Conservation (phyloP, 2,329 filamentous ascomycete species). For the Rhexocercosporidium sp. region DNA sequence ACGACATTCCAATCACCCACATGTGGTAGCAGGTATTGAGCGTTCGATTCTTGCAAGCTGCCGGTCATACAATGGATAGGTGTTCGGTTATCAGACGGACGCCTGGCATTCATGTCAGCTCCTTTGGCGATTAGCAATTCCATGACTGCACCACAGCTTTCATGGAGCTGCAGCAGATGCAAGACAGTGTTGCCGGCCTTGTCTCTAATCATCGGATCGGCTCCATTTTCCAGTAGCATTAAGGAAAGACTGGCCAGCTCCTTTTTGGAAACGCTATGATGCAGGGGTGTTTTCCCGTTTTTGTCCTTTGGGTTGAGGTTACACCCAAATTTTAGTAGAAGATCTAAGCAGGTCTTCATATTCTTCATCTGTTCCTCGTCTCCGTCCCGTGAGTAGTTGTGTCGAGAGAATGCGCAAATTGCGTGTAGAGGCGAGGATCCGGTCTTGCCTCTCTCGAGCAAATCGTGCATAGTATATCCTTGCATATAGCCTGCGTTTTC, state of each 20-base stretch:
- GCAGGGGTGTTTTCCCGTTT: slow-evolving; percentile 22
- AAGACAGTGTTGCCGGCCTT: slow-evolving; percentile 16
- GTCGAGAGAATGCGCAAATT: not conserved
- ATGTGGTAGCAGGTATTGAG: slow-evolving; percentile 10
- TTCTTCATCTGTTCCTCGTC: slow-evolving; percentile 1
- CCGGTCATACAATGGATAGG: slow-evolving; percentile 22
- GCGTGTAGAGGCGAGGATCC: slow-evolving; percentile 18
- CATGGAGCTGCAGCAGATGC: slow-evolving; percentile 7
- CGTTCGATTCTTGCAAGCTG: not conserved
- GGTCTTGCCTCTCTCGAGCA: not conserved
- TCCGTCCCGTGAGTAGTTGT: not conserved
- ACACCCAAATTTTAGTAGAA: slow-evolving; percentile 13
- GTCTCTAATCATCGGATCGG: slow-evolving; percentile 13
- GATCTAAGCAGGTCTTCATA: slow-evolving; percentile 10
- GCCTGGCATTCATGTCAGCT: slow-evolving; percentile 8
- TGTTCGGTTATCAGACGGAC: slow-evolving; percentile 14
- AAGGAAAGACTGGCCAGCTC: not conserved
- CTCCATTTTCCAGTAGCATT: slow-evolving; percentile 18
- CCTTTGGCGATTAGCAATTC: slow-evolving; percentile 15
- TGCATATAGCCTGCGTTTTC: not conserved
- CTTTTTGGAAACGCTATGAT: slow-evolving; percentile 9
- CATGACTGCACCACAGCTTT: not conserved
- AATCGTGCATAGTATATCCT: not conserved
- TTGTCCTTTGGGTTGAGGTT: slow-evolving; percentile 20
- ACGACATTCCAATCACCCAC: slow-evolving; percentile 21